Evolutionary conservation across 768 basidiomycete species (phyloP).

Genomic region (Baorangia bicolor): DNA sequence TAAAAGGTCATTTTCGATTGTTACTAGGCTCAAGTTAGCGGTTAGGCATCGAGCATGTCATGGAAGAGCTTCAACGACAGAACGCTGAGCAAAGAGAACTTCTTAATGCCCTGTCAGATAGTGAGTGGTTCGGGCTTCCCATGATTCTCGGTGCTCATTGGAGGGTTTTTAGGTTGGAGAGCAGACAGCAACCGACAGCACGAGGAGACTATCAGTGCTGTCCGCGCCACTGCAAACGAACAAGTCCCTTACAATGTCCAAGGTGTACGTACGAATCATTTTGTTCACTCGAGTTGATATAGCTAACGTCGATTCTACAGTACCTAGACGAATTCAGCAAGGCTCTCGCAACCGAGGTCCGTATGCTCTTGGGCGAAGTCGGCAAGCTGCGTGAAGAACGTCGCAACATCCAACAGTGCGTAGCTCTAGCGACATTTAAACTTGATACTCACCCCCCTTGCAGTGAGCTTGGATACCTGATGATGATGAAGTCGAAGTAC

Average conservation of each 20-base stretch:
- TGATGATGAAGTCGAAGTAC: conserved; percentile 72
- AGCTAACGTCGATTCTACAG: conserved; percentile 33
- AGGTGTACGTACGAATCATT: conserved; percentile 49
- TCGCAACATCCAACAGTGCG: conserved; percentile 76
- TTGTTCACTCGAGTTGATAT: conserved; percentile 1
- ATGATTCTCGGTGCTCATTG: conserved; percentile 7
- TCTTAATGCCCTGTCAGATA: conserved; percentile 53
- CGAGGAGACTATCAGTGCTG: conserved; percentile 62
- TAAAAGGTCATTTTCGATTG: neutral
- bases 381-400: conserved; percentile 80
- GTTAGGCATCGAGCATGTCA: conserved; percentile 56
- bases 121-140: conserved; percentile 37
- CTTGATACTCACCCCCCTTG: conserved; percentile 3
- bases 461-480: conserved; percentile 74
- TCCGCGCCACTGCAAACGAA: conserved; percentile 68
- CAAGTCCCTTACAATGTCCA: conserved; percentile 85
- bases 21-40: conserved; percentile 8
- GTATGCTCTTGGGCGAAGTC: conserved; percentile 80
- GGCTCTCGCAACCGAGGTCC: conserved; percentile 78
- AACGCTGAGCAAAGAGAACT: conserved; percentile 59
- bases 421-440: conserved; percentile 10
- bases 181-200: conserved; percentile 65
- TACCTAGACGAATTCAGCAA: conserved; percentile 89
- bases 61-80: conserved; percentile 58
- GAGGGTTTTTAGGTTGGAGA: conserved; percentile 55